Evolutionary conservation across 208 protist species (phyloP).

Genomic region (Leishmania major): DNA sequence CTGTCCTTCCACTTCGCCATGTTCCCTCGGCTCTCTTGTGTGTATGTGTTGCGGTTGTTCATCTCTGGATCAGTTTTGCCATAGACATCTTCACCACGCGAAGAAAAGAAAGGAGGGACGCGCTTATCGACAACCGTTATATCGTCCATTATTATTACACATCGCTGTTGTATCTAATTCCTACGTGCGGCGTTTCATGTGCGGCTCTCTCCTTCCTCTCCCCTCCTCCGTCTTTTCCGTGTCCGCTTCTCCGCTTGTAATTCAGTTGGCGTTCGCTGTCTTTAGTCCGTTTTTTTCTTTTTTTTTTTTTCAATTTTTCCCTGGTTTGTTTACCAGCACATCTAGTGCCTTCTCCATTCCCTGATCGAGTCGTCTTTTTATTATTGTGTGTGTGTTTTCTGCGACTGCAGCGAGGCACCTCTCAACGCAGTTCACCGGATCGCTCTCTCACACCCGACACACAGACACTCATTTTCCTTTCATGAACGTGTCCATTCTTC

Average conservation of each 20-base stretch:
- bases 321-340: not conserved
- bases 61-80: not conserved
- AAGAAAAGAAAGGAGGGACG: not conserved
- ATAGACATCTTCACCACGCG: not conserved
- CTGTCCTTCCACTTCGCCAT: not conserved
- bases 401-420: not conserved
- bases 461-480: not conserved
- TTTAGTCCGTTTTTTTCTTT: not conserved
- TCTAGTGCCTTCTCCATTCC: not conserved
- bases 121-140: not conserved
- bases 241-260: not conserved
- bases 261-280: not conserved
- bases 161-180: not conserved
- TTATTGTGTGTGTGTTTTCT: not conserved
- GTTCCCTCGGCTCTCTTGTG: not conserved
- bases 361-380: not conserved
- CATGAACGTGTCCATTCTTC: not conserved
- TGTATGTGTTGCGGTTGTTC: not conserved
- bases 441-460: not conserved
- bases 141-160: not conserved
- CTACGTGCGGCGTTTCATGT: not conserved
- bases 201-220: not conserved
- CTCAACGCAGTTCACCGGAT: not conserved
- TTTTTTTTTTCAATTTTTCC: not conserved
- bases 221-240: not conserved